phyloP scores from a whole-genome alignment of 139 green algal genomes.

The Raphidocelis subcapitata region DNA sequence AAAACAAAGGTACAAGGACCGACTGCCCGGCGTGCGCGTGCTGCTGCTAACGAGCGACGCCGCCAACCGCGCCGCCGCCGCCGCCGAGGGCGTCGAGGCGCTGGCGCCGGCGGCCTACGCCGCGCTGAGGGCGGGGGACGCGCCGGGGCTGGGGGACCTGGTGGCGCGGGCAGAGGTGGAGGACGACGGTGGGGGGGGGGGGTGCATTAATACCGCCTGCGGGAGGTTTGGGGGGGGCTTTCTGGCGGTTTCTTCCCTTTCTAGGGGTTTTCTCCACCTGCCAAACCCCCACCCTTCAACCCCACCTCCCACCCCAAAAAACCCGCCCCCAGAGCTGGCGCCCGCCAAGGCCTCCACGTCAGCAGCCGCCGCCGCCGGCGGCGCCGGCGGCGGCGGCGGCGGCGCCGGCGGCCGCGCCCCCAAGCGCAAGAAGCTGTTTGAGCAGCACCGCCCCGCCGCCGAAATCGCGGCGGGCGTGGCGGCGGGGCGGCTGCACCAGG shows the following conservation, averaged over 20 bases:
- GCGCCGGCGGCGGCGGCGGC: slow-evolving; percentile 6
- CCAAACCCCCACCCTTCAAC: too few relatives aligned
- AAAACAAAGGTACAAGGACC: slow-evolving; percentile 34
- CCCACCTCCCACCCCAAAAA: too few relatives aligned
- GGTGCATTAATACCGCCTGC: neutral
- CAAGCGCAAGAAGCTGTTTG: slow-evolving; percentile 76
- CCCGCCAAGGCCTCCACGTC: neutral
- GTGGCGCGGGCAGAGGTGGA: slow-evolving; percentile 37
- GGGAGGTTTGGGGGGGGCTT: neutral
- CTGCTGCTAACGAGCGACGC: slow-evolving; percentile 90
- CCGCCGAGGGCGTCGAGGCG: slow-evolving; percentile 58
- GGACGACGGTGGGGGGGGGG: neutral
- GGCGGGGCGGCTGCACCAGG: slow-evolving; percentile 79
- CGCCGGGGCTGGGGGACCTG: slow-evolving; percentile 69
- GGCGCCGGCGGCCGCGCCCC: slow-evolving; percentile 23
- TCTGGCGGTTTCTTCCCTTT: neutral
- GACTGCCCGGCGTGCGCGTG: slow-evolving; percentile 56
- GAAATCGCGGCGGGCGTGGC: slow-evolving; percentile 71
- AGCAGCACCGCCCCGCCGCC: slow-evolving; percentile 71
- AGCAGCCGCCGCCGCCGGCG: slow-evolving; percentile 2
- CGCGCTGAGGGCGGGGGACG: slow-evolving; percentile 30
- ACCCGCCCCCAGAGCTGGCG: too few relatives aligned
- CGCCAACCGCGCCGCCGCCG: slow-evolving; percentile 73
- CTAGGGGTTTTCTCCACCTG: neutral
- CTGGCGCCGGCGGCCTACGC: slow-evolving; percentile 53